These are phyloP conservation scores for Peronospora belbahrii DNA, from an alignment of 352 stramenopile species.

Conservation along the genomic window DNA sequence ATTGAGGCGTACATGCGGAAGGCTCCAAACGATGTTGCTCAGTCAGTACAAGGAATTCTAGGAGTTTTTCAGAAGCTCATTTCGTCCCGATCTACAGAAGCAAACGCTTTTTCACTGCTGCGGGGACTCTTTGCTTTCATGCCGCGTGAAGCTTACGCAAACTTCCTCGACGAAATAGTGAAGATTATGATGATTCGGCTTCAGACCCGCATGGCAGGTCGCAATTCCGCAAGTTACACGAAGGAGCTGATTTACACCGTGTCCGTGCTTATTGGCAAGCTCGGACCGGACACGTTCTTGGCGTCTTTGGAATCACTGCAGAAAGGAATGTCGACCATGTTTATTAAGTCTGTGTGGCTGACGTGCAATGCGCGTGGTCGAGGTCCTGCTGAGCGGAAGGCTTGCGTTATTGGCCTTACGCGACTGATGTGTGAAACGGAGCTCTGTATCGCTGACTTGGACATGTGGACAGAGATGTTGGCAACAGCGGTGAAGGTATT, in stretches of 20 bases:
- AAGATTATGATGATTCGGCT: slow-evolving; percentile 93
- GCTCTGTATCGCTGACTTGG: slow-evolving; percentile 41
- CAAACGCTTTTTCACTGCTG: slow-evolving; percentile 91
- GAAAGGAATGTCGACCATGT: slow-evolving; percentile 87
- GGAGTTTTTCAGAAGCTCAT: slow-evolving; percentile 99
- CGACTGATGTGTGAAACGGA: slow-evolving; percentile 72
- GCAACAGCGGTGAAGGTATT: slow-evolving; percentile 45
- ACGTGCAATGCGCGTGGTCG: slow-evolving; percentile 70
- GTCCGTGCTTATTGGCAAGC: slow-evolving; percentile 84
- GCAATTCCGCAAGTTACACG: slow-evolving; percentile 73
- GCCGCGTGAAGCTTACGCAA: slow-evolving; percentile 59
- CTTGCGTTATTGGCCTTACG: slow-evolving; percentile 59
- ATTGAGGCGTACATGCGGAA: slow-evolving; percentile 96
- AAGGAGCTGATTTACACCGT: slow-evolving; percentile 89
- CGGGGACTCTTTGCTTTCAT: slow-evolving; percentile 86
- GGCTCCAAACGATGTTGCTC: slow-evolving; percentile 83
- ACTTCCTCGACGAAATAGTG: slow-evolving; percentile 87
- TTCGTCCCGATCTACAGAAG: slow-evolving; percentile 88
- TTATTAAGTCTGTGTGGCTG: slow-evolving; percentile 86
- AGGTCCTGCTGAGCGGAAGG: slow-evolving; percentile 54
- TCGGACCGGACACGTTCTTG: slow-evolving; percentile 72
- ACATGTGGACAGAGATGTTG: slow-evolving; percentile 49
- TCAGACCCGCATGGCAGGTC: slow-evolving; percentile 85
- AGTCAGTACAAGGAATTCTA: slow-evolving; percentile 80
- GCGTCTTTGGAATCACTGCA: slow-evolving; percentile 83